phyloP scores from a whole-genome alignment of 805 yeast genomes.

The Candida multigemmis region DNA sequence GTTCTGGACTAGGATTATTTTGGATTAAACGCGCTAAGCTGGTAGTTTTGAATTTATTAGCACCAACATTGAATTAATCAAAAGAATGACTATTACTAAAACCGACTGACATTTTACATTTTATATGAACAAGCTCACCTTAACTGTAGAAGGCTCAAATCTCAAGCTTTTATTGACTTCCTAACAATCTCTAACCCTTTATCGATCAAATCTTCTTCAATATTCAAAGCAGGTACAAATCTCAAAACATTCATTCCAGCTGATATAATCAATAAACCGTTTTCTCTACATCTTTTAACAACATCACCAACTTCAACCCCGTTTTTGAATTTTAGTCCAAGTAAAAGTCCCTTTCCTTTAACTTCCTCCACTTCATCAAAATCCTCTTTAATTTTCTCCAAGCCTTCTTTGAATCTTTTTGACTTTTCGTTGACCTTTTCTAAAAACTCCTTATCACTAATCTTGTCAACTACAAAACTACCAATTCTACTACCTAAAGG shows the following conservation, averaged over 20 bases:
- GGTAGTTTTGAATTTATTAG: no score
- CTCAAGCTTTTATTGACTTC: conserved; percentile 39
- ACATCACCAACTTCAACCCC: conserved; percentile 52
- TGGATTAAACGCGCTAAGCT: no score
- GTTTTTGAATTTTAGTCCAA: conserved; percentile 66
- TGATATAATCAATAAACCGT: conserved; percentile 77
- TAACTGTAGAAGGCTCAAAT: no score
- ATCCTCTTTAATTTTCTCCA: conserved; percentile 41
- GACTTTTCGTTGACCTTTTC: conserved; percentile 53
- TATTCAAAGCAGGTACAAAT: conserved; percentile 86
- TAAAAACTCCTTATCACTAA: conserved; percentile 55
- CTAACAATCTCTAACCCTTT: conserved; percentile 69
- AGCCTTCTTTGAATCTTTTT: conserved; percentile 41
- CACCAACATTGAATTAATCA: no score
- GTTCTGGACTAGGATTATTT: no score
- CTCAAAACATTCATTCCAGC: conserved; percentile 91
- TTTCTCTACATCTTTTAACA: conserved; percentile 62
- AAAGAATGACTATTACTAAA: no score
- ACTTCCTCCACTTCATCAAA: conserved; percentile 59
- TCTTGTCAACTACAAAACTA: conserved; percentile 59
- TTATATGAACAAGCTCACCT: conserved; percentile 6
- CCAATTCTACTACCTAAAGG: conserved; percentile 86
- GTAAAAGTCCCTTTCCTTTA: conserved; percentile 82
- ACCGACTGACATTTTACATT: background rate
- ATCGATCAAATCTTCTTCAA: conserved; percentile 56